Evolutionary conservation across 306 rosid genomes (phyloP), one percentile per base, ranked within the genome.

Genomic region (Neltuma alba): DNA sequence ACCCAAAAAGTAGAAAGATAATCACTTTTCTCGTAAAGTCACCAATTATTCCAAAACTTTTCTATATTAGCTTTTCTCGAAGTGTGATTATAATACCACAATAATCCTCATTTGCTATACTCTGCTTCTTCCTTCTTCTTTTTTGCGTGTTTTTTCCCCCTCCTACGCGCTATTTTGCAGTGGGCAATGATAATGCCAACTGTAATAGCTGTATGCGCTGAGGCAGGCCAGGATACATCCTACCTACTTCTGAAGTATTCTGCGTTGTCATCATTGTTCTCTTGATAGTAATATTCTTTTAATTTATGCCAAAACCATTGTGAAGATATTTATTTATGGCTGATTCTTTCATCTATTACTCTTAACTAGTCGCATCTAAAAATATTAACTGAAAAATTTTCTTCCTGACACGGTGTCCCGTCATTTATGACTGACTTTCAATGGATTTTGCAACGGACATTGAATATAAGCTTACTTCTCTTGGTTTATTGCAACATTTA

Each of bases 191-290:
- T 60, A 63, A 68, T 73, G 86, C 79, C 86, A 77, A 81, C 83
- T 83, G 82, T 44, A 76, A 79, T 86, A 87, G 88, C 87, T 84
- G 88, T 89, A 65, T 18, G 70, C 81, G 34, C 20, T 23, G 60
- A 25, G 42, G 76, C 84, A 42, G 16, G 68, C 76, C 84, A 50
- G 21, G 72, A 41, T 33, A 40, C 31, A 78, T 64, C 66, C 36
- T 75, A 75, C 73, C 81, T 61, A 76, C 82, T 74, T 78, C 82
- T 74, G 25, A 57, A 37, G 75, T 74, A 76, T 63, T 70, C 48
- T 77, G 16, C 55, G 75, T 74, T 85, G 76, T 69, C 83, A 48
- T 52, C 45, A 11, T 64, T 70, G 75, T 41, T 85, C 36, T 38
- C 57, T 62, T 70, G 11, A 44, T 27, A 74, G 15, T 40, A 18